Base-by-base conservation (phyloP, 129 eudicot species). In the Chrysanthemum makinoi region DNA sequence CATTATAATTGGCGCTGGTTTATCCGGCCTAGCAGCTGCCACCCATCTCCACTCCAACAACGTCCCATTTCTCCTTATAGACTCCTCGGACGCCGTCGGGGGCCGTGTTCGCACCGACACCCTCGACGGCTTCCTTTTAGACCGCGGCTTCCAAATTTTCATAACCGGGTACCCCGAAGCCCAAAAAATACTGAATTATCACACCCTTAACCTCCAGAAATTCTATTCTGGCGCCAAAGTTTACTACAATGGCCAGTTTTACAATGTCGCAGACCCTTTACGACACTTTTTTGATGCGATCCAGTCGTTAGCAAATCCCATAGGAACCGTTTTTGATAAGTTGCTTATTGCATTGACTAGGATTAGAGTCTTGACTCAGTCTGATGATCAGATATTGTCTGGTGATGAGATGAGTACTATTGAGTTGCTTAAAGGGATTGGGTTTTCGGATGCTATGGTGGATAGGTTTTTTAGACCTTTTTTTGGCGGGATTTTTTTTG, bases 81-180 rank as follows among this genome's bases (percentile, higher is more conserved):
- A 94, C 77, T 72, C 99, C 49, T 86, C 97, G 70, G 94, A 94
- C 68, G 86, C 83, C 72, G 91, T 94, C 73, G 99, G 99, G 22
- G 99, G 99, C 74, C 97, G 97, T 50, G 97, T 94, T 30, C 96
- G 96, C 0, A 90, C 97, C 3, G 99, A 94, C 80, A n/a, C 43
- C 65, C 79, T 86, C 73, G 98, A 94, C 83, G 99, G 99, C n/a
- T 95, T 83, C 81, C 85, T 85, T 69, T 89, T 95, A 69, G 99
- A 95, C 75, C 97, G 99, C 16, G 99, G 99, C 30, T 95, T 95
- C 84, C 97, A 90, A 22, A 94, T 94, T 78, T 90, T 94, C 87
- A 87, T 94, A 81, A 95, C 99, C 12, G 96, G 96, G 0, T 95
- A 95, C 70, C 99, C 99, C 0, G 96, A 90, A 81, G 99, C 97